Evolutionary conservation across 2,329 filamentous ascomycete genomes (phyloP), one percentile per base, ranked within the genome.

Genomic region (Atkinsonella hypoxylon): DNA sequence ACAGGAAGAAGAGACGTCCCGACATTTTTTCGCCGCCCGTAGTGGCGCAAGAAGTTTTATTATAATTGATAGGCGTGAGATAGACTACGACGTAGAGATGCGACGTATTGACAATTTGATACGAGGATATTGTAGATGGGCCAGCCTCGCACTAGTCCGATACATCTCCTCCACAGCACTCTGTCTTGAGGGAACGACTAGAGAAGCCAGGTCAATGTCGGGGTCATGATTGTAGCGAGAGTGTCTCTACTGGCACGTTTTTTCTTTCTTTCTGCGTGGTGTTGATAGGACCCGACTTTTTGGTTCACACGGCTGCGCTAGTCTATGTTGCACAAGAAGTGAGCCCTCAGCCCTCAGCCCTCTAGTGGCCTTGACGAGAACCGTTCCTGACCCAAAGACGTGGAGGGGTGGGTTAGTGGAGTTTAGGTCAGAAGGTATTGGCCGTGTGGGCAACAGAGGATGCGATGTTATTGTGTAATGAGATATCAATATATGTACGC

Each of bases 241-340:
- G 43, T 47, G 45, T 22, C 42, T 47, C 36, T 30, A 45, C 26
- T 48, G 52, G 52, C 52, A 47, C 46, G 22, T 26, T 26, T 3
- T 26, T 26, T 3, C 22, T 26, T 3, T 45, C 51, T 48, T 50
- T 42, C 46, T 49, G 46, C 40, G 41, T 44, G 49, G 26, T 38
- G 40, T 51, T 49, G 3, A 26, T 26, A 51, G 43, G 52, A 34
- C 49, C 52, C 52, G 44, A 42, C 49, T 26, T 18, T 30, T 43
- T 51, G 52, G 52, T 51, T 53, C 49, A 47, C 12, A 43, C 46
- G 49, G 49, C 42, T 48, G 45, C 52, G 49, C 52, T 53, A 53
- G 49, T 45, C 49, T 47, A 18, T 36, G 52, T 53, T 45, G 39
- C 47, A 49, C 52, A 47, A 49, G n/a, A 45, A 47, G 32, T 44